Base-by-base conservation (phyloP, 768 basidiomycete genomes). In the Russula griseocarnosa region DNA sequence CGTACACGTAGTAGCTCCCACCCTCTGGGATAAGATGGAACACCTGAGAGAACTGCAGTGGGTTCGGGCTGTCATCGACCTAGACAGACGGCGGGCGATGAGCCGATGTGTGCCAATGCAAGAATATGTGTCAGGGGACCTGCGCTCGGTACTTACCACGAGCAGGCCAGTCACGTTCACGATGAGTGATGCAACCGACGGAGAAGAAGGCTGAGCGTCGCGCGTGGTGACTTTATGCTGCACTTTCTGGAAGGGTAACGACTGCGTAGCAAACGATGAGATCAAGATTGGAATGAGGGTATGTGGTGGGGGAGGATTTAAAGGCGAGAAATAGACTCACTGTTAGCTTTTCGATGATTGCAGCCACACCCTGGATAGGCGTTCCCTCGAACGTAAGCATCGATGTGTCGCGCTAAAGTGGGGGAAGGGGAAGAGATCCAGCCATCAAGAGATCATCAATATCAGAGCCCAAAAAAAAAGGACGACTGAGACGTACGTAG, bases 131-230 rank as follows among this genome's bases (percentile, higher is more conserved):
- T 0, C 20, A 13, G 8, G 13, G 32, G 18, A 16, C 26, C 28
- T 18, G 22, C 36, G 5, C 26, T 36, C 30, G 54, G 24, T 4
- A 76, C 85, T 67, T 68, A 92, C 95, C 52, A 87, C 40, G 42
- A 98, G 79, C 51, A 85, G 74, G 3, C 96, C 96, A n/a, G 94
- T 97, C 22, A 98, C 93, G 73, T 86, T 85, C 62, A 98, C 92
- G 55, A 92, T 72, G 58, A 90, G 74, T 68, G 83, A 86, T 1
- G 85, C 81, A 11, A 81, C 72, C 9, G 75, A 69, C 2, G 77
- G 74, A 6, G 82, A 81, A 1, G 94, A 90, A 1, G 95, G 96
- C 74, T 98, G 97, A 14, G 87, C 90, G 73, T 97, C 94, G 47
- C 85, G 76, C 8, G 94, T 98, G 24, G 83, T 78, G 70, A 98